Conservation (phyloP, 1,139 yeast species). For the Lodderomyces pseudojiufengensis region DNA sequence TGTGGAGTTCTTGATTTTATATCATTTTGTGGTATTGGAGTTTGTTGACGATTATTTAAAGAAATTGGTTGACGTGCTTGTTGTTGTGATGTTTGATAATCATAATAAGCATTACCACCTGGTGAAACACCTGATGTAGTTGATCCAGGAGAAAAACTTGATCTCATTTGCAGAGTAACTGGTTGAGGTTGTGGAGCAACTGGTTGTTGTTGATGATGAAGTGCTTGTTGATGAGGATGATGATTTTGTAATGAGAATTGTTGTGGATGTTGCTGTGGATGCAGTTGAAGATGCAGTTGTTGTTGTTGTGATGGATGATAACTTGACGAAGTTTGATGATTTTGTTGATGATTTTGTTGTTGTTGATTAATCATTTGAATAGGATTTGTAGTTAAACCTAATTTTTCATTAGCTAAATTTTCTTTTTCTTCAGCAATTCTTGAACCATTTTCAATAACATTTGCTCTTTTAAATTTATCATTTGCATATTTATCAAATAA, state of each 20-base stretch:
- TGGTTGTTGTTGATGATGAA: slow-evolving; percentile 8
- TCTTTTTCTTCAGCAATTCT: slow-evolving; percentile 40
- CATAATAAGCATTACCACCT: slow-evolving; percentile 19
- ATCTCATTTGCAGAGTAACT: slow-evolving; percentile 4
- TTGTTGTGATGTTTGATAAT: slow-evolving; percentile 15
- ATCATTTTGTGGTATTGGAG: slow-evolving; percentile 6
- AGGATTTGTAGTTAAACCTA: slow-evolving; percentile 1
- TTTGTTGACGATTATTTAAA: slow-evolving; percentile 3
- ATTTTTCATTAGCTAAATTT: slow-evolving; percentile 10
- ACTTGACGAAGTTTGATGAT: too few species aligned
- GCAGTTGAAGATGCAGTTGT: slow-evolving; percentile 7
- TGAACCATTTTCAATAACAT: slow-evolving; percentile 39
- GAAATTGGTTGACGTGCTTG: slow-evolving; percentile 6
- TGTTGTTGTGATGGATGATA: too few species aligned
- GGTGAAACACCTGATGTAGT: slow-evolving; percentile 33
- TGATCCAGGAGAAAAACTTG: slow-evolving; percentile 14
- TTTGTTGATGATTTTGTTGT: slow-evolving; percentile 3
- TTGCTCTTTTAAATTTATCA: slow-evolving; percentile 43
- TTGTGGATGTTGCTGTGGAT: slow-evolving; percentile 1
- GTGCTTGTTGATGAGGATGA: slow-evolving; percentile 6
- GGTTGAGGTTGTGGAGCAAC: slow-evolving; percentile 5
- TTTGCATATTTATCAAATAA: slow-evolving; percentile 46
- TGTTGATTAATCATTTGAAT: slow-evolving; percentile 2
- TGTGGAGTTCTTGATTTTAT: slow-evolving; percentile 14
- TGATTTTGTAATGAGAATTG: slow-evolving; percentile 5